Evolutionary conservation across 208 protist species (phyloP).

Genomic region (Trypanosomatidae sp.): DNA sequence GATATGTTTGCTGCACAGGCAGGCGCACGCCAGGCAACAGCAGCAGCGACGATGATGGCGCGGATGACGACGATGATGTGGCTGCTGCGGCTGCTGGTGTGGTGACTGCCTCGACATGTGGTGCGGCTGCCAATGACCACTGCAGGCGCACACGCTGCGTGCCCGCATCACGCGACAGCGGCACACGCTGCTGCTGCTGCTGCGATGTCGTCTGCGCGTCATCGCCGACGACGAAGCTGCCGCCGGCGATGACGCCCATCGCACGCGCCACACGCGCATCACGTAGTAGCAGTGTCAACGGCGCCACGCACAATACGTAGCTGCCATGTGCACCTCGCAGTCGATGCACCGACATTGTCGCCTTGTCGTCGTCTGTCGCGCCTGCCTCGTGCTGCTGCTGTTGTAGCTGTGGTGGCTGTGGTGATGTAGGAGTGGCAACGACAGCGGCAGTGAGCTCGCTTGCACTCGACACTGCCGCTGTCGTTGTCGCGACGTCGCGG

Average conservation of each 20-base stretch:
- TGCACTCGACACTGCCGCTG: too few relatives aligned
- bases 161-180: slow-evolving; percentile 8
- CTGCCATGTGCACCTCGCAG: slow-evolving; percentile 7
- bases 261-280: slow-evolving; percentile 12
- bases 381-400: neutral
- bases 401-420: neutral
- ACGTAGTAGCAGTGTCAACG: slow-evolving; percentile 12
- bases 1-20: too few relatives aligned
- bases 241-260: slow-evolving; percentile 22
- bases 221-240: slow-evolving; percentile 20
- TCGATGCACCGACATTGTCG: slow-evolving; percentile 1
- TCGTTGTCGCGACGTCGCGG: neutral
- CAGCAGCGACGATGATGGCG: too few relatives aligned
- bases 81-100: too few relatives aligned
- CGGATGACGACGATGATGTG: too few relatives aligned
- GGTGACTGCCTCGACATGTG: too few relatives aligned
- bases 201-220: slow-evolving; percentile 4
- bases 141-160: slow-evolving; percentile 47
- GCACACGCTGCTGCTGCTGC: slow-evolving; percentile 3
- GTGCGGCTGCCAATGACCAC: slow-evolving; percentile 33
- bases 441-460: too few relatives aligned
- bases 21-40: too few relatives aligned
- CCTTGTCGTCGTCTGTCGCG: neutral
- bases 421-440: too few relatives aligned
- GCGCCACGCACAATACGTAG: slow-evolving; percentile 11